Evolutionary conservation across 495 filamentous ascomycete genomes (phyloP), one percentile per base, ranked within the genome.

Genomic region (Penicillium daleae): DNA sequence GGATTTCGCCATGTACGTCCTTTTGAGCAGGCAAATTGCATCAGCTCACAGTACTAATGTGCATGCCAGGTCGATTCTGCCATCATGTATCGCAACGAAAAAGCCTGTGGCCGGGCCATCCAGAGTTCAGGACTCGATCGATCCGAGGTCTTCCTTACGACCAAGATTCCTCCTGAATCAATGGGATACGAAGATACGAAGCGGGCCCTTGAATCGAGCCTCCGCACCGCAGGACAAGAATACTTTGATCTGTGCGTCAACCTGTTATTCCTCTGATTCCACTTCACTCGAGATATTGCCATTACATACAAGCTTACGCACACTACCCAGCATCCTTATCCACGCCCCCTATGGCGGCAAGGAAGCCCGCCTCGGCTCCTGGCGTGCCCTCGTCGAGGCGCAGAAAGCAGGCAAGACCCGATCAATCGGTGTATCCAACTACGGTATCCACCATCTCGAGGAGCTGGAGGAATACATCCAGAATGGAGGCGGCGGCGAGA

Each of bases 401-500:
- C 79, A 83, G 62, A 73, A 78, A 57, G 76, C 77, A 21, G 83
- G 83, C 0, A 79, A 81, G 50, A 66, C 77, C 19, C 71, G 71
- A 48, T 82, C 80, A 6, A 79, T 86, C 31, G 84, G 84, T 5
- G 83, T 86, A 6, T 82, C 79, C 4, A 86, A 86, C 70, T 86
- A 83, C 62, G 82, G 82, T 3, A 69, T 86, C 58, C 81, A 85
- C 57, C 83, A 86, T 64, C 75, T 86, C 9, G 72, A 85, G 27
- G 83, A 85, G 56, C 76, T 97, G 46, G 90, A 96, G 67, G 76
- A 72, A 64, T 89, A 91, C 66, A 92, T 93, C 67, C 82, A 86
- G 62, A 78, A 85, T 60, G 90, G 89, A 6, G 87, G 85, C 59
- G 91, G 88, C 15, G 90, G 90, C 19, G 80, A 92, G 21, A 82